A percentile compares a stretch with the other conserved stretches of the same genome.
phyloP scores from a whole-genome alignment of 768 basidiomycete genomes.

The Crassisporium funariophilum region DNA sequence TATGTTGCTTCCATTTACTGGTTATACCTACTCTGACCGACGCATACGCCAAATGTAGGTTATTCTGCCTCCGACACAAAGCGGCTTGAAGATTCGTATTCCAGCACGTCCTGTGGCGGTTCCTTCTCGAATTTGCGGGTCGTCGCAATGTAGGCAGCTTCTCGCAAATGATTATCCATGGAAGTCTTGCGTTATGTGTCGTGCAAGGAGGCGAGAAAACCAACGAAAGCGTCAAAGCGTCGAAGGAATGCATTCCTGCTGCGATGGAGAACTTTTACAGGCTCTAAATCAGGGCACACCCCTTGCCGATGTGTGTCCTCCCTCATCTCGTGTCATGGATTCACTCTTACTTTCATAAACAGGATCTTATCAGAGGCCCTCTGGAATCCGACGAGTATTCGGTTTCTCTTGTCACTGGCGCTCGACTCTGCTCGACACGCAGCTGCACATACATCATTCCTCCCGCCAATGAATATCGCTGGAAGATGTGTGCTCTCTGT shows the following conservation, averaged over 20 bases:
- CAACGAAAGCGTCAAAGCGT: conserved; percentile 34
- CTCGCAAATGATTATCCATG: conserved; percentile 35
- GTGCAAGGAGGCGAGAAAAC: conserved; percentile 36
- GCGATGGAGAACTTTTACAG: conserved; percentile 18
- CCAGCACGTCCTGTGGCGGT: conserved; percentile 25
- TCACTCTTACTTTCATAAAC: not conserved
- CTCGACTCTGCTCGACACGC: conserved; percentile 38
- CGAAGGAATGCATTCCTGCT: conserved; percentile 23
- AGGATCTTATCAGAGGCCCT: conserved; percentile 8
- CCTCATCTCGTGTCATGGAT: not conserved
- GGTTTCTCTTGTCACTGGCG: conserved; percentile 26
- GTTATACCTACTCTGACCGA: too few relatives aligned
- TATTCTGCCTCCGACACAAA: conserved; percentile 6
- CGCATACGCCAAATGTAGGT: not conserved
- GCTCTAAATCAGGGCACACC: conserved; percentile 10
- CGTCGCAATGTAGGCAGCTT: conserved; percentile 33
- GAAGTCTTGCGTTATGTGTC: conserved; percentile 48
- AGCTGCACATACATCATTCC: conserved; percentile 41
- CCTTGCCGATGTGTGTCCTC: conserved; percentile 7
- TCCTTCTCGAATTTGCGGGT: conserved; percentile 27
- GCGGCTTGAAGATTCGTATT: conserved; percentile 36
- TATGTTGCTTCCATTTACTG: too few relatives aligned
- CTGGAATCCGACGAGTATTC: conserved; percentile 4
- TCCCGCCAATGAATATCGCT: conserved; percentile 36
- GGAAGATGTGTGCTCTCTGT: conserved; percentile 43